Evolutionary conservation across 2,329 filamentous ascomycete genomes (phyloP).

Genomic region (Fusarium agapanthi): DNA sequence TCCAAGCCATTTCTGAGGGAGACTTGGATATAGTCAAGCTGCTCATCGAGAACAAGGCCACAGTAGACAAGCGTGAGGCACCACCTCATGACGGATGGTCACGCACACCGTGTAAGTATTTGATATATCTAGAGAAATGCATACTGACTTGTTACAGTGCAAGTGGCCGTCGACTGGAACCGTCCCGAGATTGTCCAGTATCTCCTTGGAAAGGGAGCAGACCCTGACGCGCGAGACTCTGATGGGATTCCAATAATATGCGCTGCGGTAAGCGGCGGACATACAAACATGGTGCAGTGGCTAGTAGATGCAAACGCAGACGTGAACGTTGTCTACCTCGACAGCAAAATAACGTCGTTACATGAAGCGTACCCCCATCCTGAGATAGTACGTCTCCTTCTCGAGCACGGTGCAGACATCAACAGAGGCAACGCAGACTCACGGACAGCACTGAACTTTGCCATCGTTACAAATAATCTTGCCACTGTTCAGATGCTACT

Average conservation of each 20-base stretch:
- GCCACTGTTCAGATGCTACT: neutral
- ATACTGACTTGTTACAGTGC: neutral
- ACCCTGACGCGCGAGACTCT: neutral
- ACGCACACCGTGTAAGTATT: neutral
- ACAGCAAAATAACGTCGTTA: fast-evolving
- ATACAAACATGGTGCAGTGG: neutral
- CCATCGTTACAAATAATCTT: fast-evolving
- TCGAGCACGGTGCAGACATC: neutral
- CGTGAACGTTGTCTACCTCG: neutral
- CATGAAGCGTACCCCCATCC: fast-evolving
- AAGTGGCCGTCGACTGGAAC: neutral
- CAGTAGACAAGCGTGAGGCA: neutral
- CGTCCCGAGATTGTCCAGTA: neutral
- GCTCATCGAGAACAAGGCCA: neutral
- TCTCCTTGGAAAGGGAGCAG: neutral
- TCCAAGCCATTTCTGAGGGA: fast-evolving
- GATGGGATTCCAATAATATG: neutral
- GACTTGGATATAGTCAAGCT: neutral
- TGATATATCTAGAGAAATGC: fast-evolving
- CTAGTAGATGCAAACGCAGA: fast-evolving
- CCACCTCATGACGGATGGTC: neutral
- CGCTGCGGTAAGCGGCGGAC: neutral
- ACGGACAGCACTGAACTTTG: neutral
- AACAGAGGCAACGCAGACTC: neutral
- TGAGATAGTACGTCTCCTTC: neutral